Evolutionary conservation across 2,329 filamentous ascomycete genomes (phyloP).

Genomic region (Zasmidium citrigriseum): DNA sequence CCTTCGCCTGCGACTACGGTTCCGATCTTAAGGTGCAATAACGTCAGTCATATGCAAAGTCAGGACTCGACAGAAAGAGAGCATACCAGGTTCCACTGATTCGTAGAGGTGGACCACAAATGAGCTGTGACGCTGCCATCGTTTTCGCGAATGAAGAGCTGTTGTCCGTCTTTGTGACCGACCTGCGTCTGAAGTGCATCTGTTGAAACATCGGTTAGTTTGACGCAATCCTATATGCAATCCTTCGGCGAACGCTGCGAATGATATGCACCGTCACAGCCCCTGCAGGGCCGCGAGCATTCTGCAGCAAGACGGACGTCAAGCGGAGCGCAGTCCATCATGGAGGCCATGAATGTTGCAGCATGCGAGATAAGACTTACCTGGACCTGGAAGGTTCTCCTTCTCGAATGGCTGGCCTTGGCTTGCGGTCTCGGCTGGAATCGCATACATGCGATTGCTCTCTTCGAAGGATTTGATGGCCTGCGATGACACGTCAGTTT

Average conservation of each 20-base stretch:
- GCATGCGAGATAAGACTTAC: conserved; percentile 22
- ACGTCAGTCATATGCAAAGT: conserved; percentile 8
- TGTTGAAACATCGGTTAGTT: conserved; percentile 19
- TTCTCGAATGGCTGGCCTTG: conserved; percentile 71
- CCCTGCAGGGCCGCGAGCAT: neutral
- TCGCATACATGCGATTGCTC: conserved; percentile 47
- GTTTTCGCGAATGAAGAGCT: conserved; percentile 83
- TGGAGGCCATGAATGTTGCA: neutral
- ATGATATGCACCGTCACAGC: neutral
- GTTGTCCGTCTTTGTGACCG: conserved; percentile 94
- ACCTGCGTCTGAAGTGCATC: conserved; percentile 80
- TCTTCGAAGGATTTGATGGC: conserved; percentile 73
- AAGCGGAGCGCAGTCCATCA: neutral
- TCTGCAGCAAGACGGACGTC: neutral
- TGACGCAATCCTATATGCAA: neutral
- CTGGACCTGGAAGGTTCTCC: conserved; percentile 80
- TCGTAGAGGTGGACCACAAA: conserved; percentile 68
- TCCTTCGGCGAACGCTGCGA: conserved; percentile 3
- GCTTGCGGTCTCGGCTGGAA: conserved; percentile 64
- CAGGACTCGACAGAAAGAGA: neutral
- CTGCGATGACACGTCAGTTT: conserved; percentile 18
- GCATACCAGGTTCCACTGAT: conserved; percentile 36
- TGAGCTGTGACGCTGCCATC: conserved; percentile 84
- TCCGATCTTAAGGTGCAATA: conserved; percentile 64
- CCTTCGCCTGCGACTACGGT: conserved; percentile 88